Percentiles rank a stretch among this genome's conserved stretches.
These are phyloP conservation scores for Euphorbia pulcherrima DNA, from an alignment of 345 rosid genomes.

Conservation along the genomic window DNA sequence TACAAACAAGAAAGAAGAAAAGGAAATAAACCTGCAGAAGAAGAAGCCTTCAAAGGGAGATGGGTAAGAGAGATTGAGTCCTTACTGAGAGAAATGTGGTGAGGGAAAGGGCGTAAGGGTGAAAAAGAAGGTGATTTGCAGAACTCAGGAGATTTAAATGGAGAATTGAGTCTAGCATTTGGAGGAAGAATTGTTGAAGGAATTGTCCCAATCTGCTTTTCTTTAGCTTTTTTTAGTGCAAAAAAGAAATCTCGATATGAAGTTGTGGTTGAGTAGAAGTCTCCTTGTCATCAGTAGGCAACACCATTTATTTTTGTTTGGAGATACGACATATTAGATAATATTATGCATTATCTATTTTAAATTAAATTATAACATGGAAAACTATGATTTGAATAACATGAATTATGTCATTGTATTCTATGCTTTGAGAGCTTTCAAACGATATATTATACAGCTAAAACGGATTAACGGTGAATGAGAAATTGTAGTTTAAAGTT, in stretches of 20 bases:
- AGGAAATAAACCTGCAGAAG: constrained; percentile 40
- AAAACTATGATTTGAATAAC: no score
- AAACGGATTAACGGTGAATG: no score
- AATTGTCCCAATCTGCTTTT: constrained; percentile 29
- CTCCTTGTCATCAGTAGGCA: no score
- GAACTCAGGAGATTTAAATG: constrained; percentile 10
- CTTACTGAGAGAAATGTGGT: constrained; percentile 1
- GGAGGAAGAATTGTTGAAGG: constrained; percentile 25
- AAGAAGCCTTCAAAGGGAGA: constrained; percentile 33
- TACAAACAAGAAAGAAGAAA: neutral
- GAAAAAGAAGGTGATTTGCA: constrained; percentile 12
- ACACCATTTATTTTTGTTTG: no score
- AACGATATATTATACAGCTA: no score
- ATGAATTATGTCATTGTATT: no score
- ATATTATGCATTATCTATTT: no score
- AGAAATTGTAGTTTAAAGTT: no score
- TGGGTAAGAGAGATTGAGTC: constrained; percentile 11
- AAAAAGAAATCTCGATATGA: neutral
- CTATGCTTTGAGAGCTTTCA: no score
- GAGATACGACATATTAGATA: no score
- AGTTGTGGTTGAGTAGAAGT: no score
- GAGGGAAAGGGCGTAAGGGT: constrained; percentile 20
- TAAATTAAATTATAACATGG: no score
- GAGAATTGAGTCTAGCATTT: constrained; percentile 16
- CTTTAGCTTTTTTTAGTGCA: neutral